These are phyloP conservation scores for Luffa aegyptiaca DNA, from an alignment of 306 rosid species.

Conservation along the genomic window DNA sequence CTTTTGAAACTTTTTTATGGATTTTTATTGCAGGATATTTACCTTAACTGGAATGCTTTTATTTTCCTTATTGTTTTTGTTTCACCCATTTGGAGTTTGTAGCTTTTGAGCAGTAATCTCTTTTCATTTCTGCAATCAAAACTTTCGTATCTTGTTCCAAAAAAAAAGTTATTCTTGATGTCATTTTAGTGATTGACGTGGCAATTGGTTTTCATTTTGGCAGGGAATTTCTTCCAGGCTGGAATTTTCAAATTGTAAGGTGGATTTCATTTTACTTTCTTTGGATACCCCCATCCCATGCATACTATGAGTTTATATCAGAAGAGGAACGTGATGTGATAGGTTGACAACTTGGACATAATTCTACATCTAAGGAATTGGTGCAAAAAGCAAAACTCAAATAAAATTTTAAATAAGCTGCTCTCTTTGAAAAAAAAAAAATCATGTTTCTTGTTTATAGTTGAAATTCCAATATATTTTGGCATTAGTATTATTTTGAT, in stretches of 20 bases:
- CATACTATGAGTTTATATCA: background rate
- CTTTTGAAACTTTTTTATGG: too few species aligned
- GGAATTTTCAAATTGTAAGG: conserved; percentile 35
- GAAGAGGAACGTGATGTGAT: background rate
- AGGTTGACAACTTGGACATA: background rate
- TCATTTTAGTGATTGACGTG: background rate
- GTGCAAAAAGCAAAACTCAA: background rate
- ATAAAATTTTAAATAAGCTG: background rate
- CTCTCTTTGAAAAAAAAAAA: background rate
- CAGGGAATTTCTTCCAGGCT: conserved; percentile 41
- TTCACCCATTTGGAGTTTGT: too few species aligned
- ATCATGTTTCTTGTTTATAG: background rate
- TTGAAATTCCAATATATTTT: background rate
- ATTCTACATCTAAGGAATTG: background rate
- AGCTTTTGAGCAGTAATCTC: too few species aligned
- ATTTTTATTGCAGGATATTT: too few species aligned
- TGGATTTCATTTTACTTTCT: background rate
- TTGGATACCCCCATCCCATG: background rate
- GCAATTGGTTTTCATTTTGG: background rate
- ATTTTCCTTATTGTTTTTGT: too few species aligned
- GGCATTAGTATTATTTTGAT: background rate
- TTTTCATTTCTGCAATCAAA: too few species aligned
- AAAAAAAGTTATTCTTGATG: background rate
- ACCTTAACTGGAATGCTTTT: too few species aligned
- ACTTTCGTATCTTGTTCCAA: too few species aligned